phyloP scores from a whole-genome alignment of 345 rosid genomes.

The Salix caprea region DNA sequence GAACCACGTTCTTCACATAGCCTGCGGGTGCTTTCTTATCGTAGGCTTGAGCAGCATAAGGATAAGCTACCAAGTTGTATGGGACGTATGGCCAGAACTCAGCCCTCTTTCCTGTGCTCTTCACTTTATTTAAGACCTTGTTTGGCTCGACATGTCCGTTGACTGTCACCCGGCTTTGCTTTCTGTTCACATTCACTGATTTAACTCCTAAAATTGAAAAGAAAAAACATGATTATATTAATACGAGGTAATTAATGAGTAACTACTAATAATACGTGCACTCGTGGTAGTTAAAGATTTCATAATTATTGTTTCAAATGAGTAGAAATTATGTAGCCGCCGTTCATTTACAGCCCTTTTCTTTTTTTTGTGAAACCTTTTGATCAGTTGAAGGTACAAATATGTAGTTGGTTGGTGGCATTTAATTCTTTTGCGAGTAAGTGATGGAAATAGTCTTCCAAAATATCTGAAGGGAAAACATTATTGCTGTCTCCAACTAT shows the following conservation, averaged over 20 bases:
- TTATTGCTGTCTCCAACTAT: not conserved
- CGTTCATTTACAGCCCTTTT: not conserved
- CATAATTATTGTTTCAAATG: not conserved
- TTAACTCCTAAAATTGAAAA: slow-evolving; percentile 31
- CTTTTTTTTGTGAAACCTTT: too few species aligned
- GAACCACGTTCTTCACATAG: slow-evolving; percentile 40
- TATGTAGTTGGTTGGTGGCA: slow-evolving; percentile 6
- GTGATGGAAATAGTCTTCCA: not conserved
- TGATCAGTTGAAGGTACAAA: not conserved
- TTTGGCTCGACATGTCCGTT: slow-evolving; percentile 43
- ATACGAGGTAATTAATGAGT: not conserved
- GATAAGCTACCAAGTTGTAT: slow-evolving; percentile 44
- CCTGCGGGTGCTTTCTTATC: slow-evolving; percentile 60
- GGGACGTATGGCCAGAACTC: slow-evolving; percentile 57
- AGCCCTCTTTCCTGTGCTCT: slow-evolving; percentile 43
- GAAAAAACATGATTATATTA: not conserved
- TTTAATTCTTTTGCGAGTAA: slow-evolving; percentile 1
- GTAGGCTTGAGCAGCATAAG: slow-evolving; percentile 42
- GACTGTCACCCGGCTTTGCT: slow-evolving; percentile 45
- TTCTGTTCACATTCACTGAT: slow-evolving; percentile 43
- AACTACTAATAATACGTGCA: not conserved
- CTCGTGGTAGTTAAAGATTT: not conserved
- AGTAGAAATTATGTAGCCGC: not conserved
- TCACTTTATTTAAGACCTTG: slow-evolving; percentile 43
- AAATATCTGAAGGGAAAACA: too few species aligned